These are phyloP conservation scores for Lachnellula occidentalis DNA, from an alignment of 2,329 filamentous ascomycete species.

Conservation along the genomic window DNA sequence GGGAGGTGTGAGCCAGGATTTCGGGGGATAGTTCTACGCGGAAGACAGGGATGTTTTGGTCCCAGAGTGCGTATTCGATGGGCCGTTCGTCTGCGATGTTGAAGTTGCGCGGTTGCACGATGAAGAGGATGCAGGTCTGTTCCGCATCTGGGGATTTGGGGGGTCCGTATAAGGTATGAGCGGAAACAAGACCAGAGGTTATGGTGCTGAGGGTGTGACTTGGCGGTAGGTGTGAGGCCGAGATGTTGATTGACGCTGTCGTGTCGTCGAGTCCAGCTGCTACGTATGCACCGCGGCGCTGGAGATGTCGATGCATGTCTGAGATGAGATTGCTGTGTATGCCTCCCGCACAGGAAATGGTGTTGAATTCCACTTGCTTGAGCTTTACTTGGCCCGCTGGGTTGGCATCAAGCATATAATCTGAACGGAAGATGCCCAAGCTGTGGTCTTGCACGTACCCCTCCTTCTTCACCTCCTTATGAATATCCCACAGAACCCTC, in stretches of 20 bases:
- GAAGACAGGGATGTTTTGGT: slow-evolving; percentile 32
- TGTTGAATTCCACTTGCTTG: slow-evolving; percentile 43
- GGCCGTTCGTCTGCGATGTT: slow-evolving; percentile 41
- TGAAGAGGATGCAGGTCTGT: slow-evolving; percentile 35
- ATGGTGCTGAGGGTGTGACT: slow-evolving; percentile 33
- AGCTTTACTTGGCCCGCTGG: slow-evolving; percentile 19
- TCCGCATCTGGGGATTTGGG: slow-evolving; percentile 12
- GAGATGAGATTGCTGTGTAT: slow-evolving; percentile 36
- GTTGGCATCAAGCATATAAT: slow-evolving; percentile 39
- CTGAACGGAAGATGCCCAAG: slow-evolving; percentile 38
- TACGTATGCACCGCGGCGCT: slow-evolving; percentile 25
- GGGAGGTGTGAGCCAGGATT: slow-evolving; percentile 27
- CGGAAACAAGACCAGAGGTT: slow-evolving; percentile 28
- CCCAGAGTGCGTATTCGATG: slow-evolving; percentile 38
- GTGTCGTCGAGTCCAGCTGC: background rate
- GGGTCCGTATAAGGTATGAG: slow-evolving; percentile 32
- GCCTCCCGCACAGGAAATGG: slow-evolving; percentile 38
- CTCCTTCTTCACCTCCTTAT: slow-evolving; percentile 29
- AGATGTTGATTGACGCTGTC: background rate
- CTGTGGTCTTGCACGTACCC: slow-evolving; percentile 30
- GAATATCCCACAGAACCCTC: slow-evolving; percentile 34
- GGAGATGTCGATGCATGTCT: slow-evolving; percentile 37
- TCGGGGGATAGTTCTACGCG: slow-evolving; percentile 34
- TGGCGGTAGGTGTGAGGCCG: slow-evolving; percentile 21
- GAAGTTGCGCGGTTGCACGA: slow-evolving; percentile 40